Conservation (phyloP, 257 asterid species). For the Buddleja alternifolia region DNA sequence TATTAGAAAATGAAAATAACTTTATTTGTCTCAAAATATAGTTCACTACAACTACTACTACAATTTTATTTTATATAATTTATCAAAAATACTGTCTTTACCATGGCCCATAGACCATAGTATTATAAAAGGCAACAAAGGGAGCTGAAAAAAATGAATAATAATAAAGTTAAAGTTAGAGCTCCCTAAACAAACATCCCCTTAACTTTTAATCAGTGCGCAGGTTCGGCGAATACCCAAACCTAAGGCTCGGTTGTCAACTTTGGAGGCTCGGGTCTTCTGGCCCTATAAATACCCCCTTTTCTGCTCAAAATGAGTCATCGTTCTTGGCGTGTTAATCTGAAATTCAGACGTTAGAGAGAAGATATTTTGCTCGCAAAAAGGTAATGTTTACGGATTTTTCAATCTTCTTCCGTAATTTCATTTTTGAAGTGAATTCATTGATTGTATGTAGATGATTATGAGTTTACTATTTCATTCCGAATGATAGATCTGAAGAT, state of each 20-base stretch:
- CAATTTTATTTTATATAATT: too few species aligned
- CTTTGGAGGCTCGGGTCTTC: slow-evolving; percentile 25
- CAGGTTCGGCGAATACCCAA: slow-evolving; percentile 33
- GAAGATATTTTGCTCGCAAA: slow-evolving; percentile 30
- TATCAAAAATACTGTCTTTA: too few species aligned
- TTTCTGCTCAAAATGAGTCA: background rate
- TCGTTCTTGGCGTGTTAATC: slow-evolving; percentile 27
- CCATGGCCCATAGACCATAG: too few species aligned
- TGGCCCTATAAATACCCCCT: slow-evolving; percentile 32
- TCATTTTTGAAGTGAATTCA: background rate
- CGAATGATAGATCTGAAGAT: slow-evolving; percentile 31
- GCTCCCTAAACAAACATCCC: slow-evolving; percentile 31
- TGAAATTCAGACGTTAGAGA: background rate
- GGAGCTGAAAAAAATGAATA: too few species aligned
- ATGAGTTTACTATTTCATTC: background rate
- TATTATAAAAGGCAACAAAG: too few species aligned
- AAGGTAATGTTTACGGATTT: slow-evolving; percentile 35
- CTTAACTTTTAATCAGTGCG: slow-evolving; percentile 39
- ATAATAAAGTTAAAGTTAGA: too few species aligned
- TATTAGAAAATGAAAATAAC: too few species aligned
- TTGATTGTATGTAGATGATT: slow-evolving; percentile 1
- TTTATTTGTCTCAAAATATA: too few species aligned
- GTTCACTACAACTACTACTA: too few species aligned
- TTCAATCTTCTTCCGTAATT: background rate
- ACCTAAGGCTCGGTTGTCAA: slow-evolving; percentile 26